Conservation (phyloP, 2,329 filamentous ascomycete genomes). For the Magnaporthiopsis poae region DNA sequence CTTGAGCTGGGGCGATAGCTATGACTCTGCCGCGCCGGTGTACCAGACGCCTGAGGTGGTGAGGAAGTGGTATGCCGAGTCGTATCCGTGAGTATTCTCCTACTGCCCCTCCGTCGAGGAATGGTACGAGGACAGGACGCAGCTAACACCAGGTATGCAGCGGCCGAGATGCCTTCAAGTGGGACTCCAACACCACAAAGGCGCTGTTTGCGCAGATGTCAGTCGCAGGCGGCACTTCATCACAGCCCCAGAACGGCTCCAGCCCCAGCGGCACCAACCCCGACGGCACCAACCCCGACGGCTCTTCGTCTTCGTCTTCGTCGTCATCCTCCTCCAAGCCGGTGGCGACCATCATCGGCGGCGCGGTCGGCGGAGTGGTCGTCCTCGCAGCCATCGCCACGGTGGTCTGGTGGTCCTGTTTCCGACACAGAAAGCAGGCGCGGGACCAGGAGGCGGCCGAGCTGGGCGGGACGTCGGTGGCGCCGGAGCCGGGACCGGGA, state of each 20-base stretch:
- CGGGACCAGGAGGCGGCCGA: background rate
- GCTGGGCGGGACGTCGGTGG: no score
- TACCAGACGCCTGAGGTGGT: slow-evolving; percentile 13
- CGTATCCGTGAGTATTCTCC: slow-evolving; percentile 12
- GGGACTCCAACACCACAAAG: slow-evolving; percentile 18
- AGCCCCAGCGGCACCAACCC: background rate
- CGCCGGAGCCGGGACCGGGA: no score
- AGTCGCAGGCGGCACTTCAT: background rate
- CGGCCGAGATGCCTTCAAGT: slow-evolving; percentile 15
- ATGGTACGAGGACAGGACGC: no score
- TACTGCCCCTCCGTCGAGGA: no score
- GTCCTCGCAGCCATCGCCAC: background rate
- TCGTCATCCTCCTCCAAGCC: background rate
- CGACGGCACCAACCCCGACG: no score
- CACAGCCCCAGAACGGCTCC: background rate
- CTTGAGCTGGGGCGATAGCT: slow-evolving; percentile 25
- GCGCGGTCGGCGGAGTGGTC: background rate
- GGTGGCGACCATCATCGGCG: background rate
- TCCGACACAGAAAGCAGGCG: background rate
- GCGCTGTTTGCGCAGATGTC: slow-evolving; percentile 14
- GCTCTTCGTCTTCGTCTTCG: no score
- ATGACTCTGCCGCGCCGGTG: slow-evolving; percentile 22
- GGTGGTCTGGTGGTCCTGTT: background rate
- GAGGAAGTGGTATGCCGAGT: slow-evolving; percentile 23
- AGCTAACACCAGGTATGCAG: background rate